Evolutionary conservation across 768 basidiomycete species (phyloP).

Genomic region (Podaxis sp.): DNA sequence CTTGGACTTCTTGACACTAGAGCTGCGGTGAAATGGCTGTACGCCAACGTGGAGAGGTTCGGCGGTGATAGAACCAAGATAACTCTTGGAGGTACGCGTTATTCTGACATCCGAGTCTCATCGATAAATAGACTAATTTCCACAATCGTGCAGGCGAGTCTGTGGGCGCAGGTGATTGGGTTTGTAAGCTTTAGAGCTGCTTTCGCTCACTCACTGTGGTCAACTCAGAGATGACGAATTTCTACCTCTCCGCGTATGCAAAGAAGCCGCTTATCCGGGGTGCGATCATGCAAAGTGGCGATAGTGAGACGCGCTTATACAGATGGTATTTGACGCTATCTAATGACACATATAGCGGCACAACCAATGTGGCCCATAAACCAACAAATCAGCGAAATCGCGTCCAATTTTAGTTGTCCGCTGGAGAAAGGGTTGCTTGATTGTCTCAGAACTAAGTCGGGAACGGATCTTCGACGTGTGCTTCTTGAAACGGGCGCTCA

Average conservation of each 20-base stretch:
- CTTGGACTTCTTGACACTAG: constrained; percentile 48
- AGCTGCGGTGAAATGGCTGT: constrained; percentile 39
- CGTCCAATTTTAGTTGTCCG: constrained; percentile 23
- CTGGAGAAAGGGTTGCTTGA: constrained; percentile 21
- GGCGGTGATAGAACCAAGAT: constrained; percentile 42
- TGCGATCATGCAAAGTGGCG: constrained; percentile 30
- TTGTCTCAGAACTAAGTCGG: constrained; percentile 24
- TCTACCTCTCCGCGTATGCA: constrained; percentile 27
- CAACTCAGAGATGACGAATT: constrained; percentile 27
- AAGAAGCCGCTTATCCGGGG: constrained; percentile 26
- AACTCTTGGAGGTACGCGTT: constrained; percentile 33
- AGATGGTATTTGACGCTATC: neutral
- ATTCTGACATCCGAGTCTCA: neutral
- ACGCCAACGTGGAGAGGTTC: constrained; percentile 35
- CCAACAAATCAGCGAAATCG: constrained; percentile 24
- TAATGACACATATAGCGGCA: constrained; percentile 15
- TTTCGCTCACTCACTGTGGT: neutral
- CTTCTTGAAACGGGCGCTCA: constrained; percentile 25
- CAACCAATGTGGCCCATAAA: constrained; percentile 30
- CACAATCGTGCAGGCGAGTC: constrained; percentile 23
- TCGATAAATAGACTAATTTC: neutral
- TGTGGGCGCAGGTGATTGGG: constrained; percentile 26
- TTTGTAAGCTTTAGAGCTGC: neutral
- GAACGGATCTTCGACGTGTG: constrained; percentile 19
- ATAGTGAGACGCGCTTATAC: constrained; percentile 19